These are phyloP conservation scores for Arabis alpina DNA, from an alignment of 345 rosid species.

Conservation along the genomic window DNA sequence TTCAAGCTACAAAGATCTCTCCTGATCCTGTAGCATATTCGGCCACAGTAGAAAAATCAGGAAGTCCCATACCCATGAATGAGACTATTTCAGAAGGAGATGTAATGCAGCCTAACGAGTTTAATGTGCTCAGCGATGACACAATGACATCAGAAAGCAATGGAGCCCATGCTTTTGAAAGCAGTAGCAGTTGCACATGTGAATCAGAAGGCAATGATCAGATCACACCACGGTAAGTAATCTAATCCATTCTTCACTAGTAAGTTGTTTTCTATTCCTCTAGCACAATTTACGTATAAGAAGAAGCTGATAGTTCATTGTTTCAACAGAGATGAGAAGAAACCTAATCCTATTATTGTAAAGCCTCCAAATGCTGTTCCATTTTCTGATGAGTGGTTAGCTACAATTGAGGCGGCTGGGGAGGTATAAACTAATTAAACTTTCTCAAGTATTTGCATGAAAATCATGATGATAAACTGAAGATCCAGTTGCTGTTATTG, in stretches of 20 bases:
- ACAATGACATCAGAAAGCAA: conserved; percentile 39
- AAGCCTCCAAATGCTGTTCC: conserved; percentile 74
- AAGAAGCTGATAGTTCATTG: conserved; percentile 9
- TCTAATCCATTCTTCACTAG: conserved; percentile 27
- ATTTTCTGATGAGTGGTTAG: conserved; percentile 95
- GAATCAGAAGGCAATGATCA: conserved; percentile 44
- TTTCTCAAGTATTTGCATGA: conserved; percentile 3
- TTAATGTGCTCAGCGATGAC: conserved; percentile 24
- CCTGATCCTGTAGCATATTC: conserved; percentile 23
- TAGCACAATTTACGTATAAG: conserved; percentile 2
- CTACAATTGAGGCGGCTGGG: conserved; percentile 93
- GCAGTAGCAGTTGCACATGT: conserved; percentile 17
- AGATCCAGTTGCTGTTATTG: conserved; percentile 18
- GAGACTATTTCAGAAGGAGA: conserved; percentile 37
- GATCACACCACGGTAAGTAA: conserved; percentile 48
- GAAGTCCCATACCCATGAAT: conserved; percentile 26
- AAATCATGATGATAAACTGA: conserved; percentile 11
- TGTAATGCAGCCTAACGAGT: conserved; percentile 35
- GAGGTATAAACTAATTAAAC: conserved; percentile 60
- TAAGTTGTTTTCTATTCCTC: conserved; percentile 11
- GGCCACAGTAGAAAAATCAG: conserved; percentile 36
- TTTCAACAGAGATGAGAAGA: conserved; percentile 54
- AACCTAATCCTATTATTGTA: conserved; percentile 48
- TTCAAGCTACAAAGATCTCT: conserved; percentile 33
- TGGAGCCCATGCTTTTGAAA: conserved; percentile 34